phyloP scores from a whole-genome alignment of 495 filamentous ascomycete genomes.

The Lasiosphaeria miniovina region DNA sequence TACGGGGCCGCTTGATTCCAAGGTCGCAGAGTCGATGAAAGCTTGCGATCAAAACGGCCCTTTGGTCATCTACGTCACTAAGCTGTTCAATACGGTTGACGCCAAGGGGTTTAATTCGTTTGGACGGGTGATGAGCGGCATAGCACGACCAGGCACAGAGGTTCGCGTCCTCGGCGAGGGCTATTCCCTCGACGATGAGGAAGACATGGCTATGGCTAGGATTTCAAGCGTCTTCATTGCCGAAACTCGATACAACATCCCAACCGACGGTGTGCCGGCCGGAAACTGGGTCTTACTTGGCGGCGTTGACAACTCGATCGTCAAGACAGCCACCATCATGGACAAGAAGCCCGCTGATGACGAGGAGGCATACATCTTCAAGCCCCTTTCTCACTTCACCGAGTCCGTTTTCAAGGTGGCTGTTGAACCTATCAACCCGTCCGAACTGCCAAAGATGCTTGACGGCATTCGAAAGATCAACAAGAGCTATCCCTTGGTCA shows the following conservation, averaged over 20 bases:
- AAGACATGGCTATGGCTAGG: conserved; percentile 92
- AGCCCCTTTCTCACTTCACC: conserved; percentile 88
- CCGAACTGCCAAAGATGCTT: conserved; percentile 98
- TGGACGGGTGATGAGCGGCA: conserved; percentile 91
- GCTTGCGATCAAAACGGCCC: conserved; percentile 87
- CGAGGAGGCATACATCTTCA: conserved; percentile 93
- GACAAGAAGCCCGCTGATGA: conserved; percentile 74
- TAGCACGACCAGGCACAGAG: conserved; percentile 73
- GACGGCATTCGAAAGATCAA: conserved; percentile 95
- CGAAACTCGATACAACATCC: conserved; percentile 90
- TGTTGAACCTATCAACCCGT: conserved; percentile 96
- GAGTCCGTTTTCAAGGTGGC: conserved; percentile 98
- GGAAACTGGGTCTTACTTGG: conserved; percentile 92
- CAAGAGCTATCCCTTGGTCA: conserved; percentile 92
- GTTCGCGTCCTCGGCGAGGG: conserved; percentile 93
- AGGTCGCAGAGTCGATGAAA: conserved; percentile 74
- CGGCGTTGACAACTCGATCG: conserved; percentile 95
- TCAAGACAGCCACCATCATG: conserved; percentile 96
- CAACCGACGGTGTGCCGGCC: conserved; percentile 86
- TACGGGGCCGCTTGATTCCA: conserved; percentile 89
- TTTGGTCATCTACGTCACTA: conserved; percentile 84
- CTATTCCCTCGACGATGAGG: conserved; percentile 95
- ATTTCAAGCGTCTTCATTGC: conserved; percentile 87
- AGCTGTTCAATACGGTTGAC: conserved; percentile 84
- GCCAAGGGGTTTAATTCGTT: conserved; percentile 85